Evolutionary conservation across 305 asterid species (phyloP).

Genomic region (Fraxinus floribunda): DNA sequence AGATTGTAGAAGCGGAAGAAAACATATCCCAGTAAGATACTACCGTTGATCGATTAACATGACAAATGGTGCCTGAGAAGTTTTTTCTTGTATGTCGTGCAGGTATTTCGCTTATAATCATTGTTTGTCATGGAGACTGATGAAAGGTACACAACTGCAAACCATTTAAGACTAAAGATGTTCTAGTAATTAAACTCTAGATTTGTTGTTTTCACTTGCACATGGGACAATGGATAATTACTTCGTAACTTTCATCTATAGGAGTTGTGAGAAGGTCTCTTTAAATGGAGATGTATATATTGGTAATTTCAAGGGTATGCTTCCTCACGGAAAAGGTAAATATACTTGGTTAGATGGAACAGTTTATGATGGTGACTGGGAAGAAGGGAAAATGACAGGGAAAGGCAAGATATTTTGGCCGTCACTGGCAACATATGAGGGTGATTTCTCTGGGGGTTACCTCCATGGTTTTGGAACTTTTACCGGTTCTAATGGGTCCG

Average conservation of each 20-base stretch:
- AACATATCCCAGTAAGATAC: neutral
- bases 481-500: constrained; percentile 66
- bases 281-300: constrained; percentile 68
- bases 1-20: neutral
- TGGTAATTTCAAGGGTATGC: constrained; percentile 54
- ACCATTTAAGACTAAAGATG: constrained; percentile 9
- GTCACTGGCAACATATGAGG: constrained; percentile 72
- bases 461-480: constrained; percentile 86
- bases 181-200: constrained; percentile 18
- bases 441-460: constrained; percentile 86
- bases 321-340: constrained; percentile 80
- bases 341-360: constrained; percentile 89
- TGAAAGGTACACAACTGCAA: constrained; percentile 53
- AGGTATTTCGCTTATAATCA: constrained; percentile 27
- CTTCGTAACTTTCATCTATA: constrained; percentile 35
- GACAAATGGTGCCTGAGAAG: constrained; percentile 15
- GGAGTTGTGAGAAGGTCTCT: constrained; percentile 54
- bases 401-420: constrained; percentile 83
- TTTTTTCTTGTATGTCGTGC: constrained; percentile 27
- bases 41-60: constrained; percentile 4
- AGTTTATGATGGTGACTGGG: constrained; percentile 90
- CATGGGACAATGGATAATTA: constrained; percentile 10
- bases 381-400: constrained; percentile 89
- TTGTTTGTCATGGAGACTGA: constrained; percentile 49
- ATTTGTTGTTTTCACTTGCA: neutral